phyloP scores from a whole-genome alignment of 345 rosid genomes.

The Clarkia xantiana region DNA sequence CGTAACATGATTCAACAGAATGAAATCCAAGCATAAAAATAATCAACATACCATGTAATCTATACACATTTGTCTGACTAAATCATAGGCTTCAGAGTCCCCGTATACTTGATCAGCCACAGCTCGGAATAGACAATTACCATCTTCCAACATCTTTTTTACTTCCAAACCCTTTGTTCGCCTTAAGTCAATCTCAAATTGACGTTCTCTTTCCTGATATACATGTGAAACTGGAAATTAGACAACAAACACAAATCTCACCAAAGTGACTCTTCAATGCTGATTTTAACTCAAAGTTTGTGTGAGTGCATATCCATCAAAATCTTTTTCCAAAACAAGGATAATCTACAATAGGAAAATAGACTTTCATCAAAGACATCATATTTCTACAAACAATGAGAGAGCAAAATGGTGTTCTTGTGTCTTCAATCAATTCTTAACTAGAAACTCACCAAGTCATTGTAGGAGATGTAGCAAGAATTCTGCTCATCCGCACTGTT shows the following conservation, averaged over 20 bases:
- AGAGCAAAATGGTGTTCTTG: too few species aligned
- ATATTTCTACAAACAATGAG: too few species aligned
- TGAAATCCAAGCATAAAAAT: neutral
- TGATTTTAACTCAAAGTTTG: too few species aligned
- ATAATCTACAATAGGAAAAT: neutral
- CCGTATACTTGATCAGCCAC: conserved; percentile 98
- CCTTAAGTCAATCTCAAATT: conserved; percentile 79
- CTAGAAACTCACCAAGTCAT: conserved; percentile 47
- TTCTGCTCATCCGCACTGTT: conserved; percentile 97
- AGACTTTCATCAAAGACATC: neutral
- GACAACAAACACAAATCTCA: too few species aligned
- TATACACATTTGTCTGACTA: conserved; percentile 82
- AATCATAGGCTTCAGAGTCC: conserved; percentile 70
- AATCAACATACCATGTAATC: conserved; percentile 72
- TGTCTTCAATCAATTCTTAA: neutral
- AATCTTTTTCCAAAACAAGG: neutral
- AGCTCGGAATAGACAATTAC: conserved; percentile 95
- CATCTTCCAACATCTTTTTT: conserved; percentile 92
- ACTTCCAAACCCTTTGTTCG: conserved; percentile 69
- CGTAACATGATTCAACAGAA: neutral
- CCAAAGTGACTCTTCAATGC: too few species aligned
- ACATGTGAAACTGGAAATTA: conserved; percentile 4
- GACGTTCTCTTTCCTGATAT: conserved; percentile 79
- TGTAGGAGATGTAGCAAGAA: conserved; percentile 51
- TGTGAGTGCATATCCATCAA: neutral